A percentile compares a stretch with the other conserved stretches of the same genome.
These are phyloP conservation scores for Thyridium curvatum DNA, from an alignment of 2,329 filamentous ascomycete species.

Conservation along the genomic window DNA sequence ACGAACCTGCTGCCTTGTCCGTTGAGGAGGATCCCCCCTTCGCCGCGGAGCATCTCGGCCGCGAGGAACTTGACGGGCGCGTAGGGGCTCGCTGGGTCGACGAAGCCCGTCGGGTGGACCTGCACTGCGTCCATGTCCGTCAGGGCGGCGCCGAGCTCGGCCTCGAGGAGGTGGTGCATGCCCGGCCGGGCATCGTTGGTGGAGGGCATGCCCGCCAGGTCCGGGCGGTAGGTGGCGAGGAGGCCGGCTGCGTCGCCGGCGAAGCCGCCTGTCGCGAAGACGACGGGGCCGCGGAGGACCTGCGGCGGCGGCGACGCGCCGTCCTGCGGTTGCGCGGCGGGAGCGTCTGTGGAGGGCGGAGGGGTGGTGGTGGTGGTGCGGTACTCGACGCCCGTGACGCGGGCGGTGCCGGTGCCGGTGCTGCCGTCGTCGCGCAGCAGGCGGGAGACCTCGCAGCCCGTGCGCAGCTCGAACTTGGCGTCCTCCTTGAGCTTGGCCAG, in stretches of 20 bases:
- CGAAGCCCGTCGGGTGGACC: constrained; percentile 59
- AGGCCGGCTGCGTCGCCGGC: constrained; percentile 54
- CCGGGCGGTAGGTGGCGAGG: constrained; percentile 49
- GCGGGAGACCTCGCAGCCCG: constrained; percentile 44
- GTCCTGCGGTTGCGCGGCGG: constrained; percentile 18
- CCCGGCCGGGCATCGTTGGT: constrained; percentile 56
- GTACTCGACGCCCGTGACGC: constrained; percentile 48
- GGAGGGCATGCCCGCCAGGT: constrained; percentile 52
- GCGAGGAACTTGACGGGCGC: constrained; percentile 55
- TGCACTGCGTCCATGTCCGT: constrained; percentile 53
- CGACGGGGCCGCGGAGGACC: constrained; percentile 43
- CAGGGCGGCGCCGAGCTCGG: constrained; percentile 30
- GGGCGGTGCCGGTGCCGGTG: too few relatives aligned
- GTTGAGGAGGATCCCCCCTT: constrained; percentile 51
- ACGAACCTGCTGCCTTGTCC: constrained; percentile 45
- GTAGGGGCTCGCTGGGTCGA: constrained; percentile 41
- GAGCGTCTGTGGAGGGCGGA: too few relatives aligned
- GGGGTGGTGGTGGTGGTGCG: too few relatives aligned
- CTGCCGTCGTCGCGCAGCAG: constrained; percentile 23
- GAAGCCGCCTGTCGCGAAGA: constrained; percentile 58
- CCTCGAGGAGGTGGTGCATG: constrained; percentile 35
- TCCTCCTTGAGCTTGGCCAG: constrained; percentile 42
- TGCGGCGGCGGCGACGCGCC: constrained; percentile 26
- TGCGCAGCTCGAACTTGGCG: constrained; percentile 41
- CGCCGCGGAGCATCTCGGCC: constrained; percentile 55